Conservation (phyloP, 2,329 filamentous ascomycete species). For the Aurifilum marmelostoma region DNA sequence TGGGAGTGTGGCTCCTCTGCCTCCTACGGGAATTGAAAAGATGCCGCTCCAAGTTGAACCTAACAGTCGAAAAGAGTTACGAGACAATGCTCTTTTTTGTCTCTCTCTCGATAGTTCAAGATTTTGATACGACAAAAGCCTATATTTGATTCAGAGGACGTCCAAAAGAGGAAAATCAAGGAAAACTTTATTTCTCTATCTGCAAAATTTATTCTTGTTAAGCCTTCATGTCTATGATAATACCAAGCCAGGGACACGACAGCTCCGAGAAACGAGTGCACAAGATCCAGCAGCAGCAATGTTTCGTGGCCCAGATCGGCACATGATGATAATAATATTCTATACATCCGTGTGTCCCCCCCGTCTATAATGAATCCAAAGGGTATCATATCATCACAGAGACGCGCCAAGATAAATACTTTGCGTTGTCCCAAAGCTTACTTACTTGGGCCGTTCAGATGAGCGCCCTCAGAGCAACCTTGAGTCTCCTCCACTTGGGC, state of each 20-base stretch:
- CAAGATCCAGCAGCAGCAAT: background rate
- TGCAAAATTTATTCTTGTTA: background rate
- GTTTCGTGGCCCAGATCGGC: background rate
- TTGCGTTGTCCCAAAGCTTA: background rate
- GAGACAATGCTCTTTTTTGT: too few species aligned
- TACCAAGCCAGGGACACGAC: background rate
- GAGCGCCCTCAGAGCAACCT: constrained; percentile 30
- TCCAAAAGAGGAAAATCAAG: background rate
- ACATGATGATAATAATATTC: too few species aligned
- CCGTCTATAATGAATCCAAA: too few species aligned
- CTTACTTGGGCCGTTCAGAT: constrained; percentile 23
- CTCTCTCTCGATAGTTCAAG: too few species aligned
- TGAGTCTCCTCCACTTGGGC: constrained; percentile 28
- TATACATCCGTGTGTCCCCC: too few species aligned
- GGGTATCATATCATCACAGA: constrained; percentile 4
- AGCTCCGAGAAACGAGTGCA: background rate
- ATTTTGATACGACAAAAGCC: background rate
- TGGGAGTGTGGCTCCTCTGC: constrained; percentile 9
- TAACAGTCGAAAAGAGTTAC: too few species aligned
- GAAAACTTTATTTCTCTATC: background rate
- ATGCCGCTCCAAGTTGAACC: too few species aligned
- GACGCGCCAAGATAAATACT: background rate
- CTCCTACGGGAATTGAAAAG: background rate
- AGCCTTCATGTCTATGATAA: background rate
- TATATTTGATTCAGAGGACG: background rate